A percentile compares a stretch with the other conserved stretches of the same genome.
These are phyloP conservation scores for Candida hungchunana DNA, from an alignment of 805 yeast genomes.

Conservation along the genomic window DNA sequence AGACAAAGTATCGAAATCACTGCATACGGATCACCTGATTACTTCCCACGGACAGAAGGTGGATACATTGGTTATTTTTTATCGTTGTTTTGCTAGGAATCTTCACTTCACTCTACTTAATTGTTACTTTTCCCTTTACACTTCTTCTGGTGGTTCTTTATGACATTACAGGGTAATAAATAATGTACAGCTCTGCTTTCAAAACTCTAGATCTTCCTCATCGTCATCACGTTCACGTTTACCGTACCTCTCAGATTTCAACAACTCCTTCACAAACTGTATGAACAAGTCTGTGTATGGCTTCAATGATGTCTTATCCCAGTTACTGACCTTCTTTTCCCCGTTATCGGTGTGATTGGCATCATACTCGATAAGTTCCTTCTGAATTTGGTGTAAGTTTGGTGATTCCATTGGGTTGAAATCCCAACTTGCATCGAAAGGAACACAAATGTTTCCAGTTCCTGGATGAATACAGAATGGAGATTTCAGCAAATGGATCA, in stretches of 20 bases:
- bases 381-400: conserved; percentile 56
- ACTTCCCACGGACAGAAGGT: conserved; percentile 1
- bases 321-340: conserved; percentile 34
- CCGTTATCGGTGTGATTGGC: conserved; percentile 20
- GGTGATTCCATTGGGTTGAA: conserved; percentile 85
- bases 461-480: conserved; percentile 97
- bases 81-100: conserved; percentile 10
- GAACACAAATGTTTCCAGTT: conserved; percentile 94
- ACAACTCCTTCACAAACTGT: conserved; percentile 52
- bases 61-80: conserved; percentile 11
- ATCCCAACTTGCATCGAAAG: conserved; percentile 45
- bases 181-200: conserved; percentile 1
- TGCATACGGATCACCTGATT: conserved; percentile 4
- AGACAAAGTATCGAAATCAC: conserved; percentile 31
- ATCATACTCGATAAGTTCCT: conserved; percentile 55
- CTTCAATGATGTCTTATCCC: conserved; percentile 63
- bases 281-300: conserved; percentile 68
- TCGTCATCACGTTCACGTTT: conserved; percentile 39
- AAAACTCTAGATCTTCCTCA: conserved; percentile 14
- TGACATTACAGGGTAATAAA: conserved; percentile 1
- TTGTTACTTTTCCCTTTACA: conserved; percentile 1
- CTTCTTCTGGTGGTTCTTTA: conserved; percentile 1
- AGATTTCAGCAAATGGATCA: conserved; percentile 88
- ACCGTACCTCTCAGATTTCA: conserved; percentile 46
- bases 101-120: not conserved